Evolutionary conservation across 768 basidiomycete species (phyloP).

Genomic region (Candolleomyces aberdarensis): DNA sequence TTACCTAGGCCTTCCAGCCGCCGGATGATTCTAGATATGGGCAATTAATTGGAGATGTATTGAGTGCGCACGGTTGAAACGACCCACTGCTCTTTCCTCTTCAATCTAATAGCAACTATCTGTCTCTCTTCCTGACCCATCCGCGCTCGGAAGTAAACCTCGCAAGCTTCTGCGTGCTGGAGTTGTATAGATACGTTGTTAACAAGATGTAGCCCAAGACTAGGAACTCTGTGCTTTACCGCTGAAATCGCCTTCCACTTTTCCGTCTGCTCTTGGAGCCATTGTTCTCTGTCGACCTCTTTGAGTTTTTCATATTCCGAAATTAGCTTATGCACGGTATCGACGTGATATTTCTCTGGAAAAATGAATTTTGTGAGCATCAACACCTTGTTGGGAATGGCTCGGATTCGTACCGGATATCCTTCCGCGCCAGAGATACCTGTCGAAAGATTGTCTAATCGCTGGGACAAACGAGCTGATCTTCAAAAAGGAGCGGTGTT

Average conservation of each 20-base stretch:
- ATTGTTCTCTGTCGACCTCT: neutral
- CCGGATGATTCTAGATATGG: neutral
- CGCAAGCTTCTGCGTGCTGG: constrained; percentile 40
- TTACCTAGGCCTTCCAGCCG: neutral
- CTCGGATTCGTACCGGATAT: neutral
- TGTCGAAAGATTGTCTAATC: too few species aligned
- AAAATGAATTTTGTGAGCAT: neutral
- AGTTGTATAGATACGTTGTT: neutral
- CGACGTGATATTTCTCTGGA: neutral
- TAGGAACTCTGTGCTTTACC: neutral
- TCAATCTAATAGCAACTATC: constrained; percentile 21
- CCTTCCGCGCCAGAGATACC: neutral
- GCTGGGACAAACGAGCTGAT: too few species aligned
- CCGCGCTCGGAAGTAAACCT: constrained; percentile 4
- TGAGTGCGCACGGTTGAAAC: neutral
- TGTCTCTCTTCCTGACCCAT: constrained; percentile 35
- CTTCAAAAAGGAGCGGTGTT: too few species aligned
- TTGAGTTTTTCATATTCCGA: neutral
- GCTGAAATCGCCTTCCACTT: neutral
- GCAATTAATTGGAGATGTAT: neutral
- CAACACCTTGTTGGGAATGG: neutral
- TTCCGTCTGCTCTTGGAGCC: neutral
- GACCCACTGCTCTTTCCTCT: constrained; percentile 40
- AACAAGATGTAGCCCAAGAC: neutral
- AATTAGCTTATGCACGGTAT: neutral